A percentile compares a stretch with the other conserved stretches of the same genome.
These are phyloP conservation scores for Trichoderma harzianum DNA, from an alignment of 2,329 filamentous ascomycete species.

Conservation along the genomic window DNA sequence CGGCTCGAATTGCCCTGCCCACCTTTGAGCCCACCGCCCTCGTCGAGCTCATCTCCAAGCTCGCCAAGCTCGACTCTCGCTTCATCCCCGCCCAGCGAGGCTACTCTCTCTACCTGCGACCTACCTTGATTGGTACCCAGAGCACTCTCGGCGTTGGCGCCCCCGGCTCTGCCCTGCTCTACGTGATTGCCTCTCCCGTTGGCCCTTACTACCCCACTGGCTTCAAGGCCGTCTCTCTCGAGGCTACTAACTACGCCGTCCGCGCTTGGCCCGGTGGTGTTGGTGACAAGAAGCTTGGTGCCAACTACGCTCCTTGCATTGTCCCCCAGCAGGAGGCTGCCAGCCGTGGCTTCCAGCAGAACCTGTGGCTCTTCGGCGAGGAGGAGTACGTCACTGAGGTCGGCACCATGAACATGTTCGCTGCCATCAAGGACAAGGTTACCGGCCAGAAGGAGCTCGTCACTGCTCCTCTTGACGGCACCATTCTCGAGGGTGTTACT, in stretches of 20 bases:
- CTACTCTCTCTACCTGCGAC: constrained; percentile 92
- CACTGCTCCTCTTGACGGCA: constrained; percentile 94
- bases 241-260: constrained; percentile 94
- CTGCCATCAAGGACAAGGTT: constrained; percentile 77
- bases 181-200: constrained; percentile 92
- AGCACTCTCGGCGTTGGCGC: constrained; percentile 87
- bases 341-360: constrained; percentile 92
- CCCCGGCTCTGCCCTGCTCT: constrained; percentile 89
- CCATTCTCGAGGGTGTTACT: constrained; percentile 92
- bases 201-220: constrained; percentile 97
- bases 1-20: constrained; percentile 86
- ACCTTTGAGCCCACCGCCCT: constrained; percentile 73
- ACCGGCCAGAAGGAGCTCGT: constrained; percentile 88
- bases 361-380: constrained; percentile 94
- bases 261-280: constrained; percentile 97
- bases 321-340: constrained; percentile 93
- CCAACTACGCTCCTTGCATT: constrained; percentile 99
- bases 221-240: constrained; percentile 94
- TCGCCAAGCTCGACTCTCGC: constrained; percentile 76
- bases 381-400: constrained; percentile 97
- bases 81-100: constrained; percentile 86
- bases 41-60: constrained; percentile 76
- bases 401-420: constrained; percentile 98
- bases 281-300: constrained; percentile 96
- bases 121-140: constrained; percentile 96